A percentile compares a stretch with the other conserved stretches of the same genome.
phyloP scores from a whole-genome alignment of 768 basidiomycete species.

The Lepiota venenata region DNA sequence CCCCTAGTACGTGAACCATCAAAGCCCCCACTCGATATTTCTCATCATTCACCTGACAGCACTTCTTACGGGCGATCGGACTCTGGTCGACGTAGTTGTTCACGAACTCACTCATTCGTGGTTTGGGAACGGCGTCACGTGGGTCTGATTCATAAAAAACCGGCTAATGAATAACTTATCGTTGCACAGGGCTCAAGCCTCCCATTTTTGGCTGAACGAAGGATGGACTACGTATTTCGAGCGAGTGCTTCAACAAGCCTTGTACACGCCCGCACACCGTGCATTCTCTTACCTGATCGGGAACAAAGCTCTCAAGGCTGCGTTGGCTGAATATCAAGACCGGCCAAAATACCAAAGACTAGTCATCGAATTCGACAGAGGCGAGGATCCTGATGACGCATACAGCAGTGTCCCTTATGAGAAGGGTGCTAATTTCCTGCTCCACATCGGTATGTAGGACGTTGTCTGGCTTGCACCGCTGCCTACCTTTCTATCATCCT shows the following conservation, averaged over 20 bases:
- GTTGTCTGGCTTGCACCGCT: not conserved
- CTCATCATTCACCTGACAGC: slow-evolving; percentile 33
- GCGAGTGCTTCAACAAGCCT: slow-evolving; percentile 64
- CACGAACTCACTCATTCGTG: slow-evolving; percentile 87
- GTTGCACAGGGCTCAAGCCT: slow-evolving; percentile 52
- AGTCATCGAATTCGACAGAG: slow-evolving; percentile 67
- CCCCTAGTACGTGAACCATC: slow-evolving; percentile 59
- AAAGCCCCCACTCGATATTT: not conserved
- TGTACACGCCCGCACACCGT: slow-evolving; percentile 73
- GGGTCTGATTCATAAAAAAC: slow-evolving; percentile 12
- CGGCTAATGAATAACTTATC: not conserved
- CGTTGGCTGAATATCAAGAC: slow-evolving; percentile 56
- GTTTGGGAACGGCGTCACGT: slow-evolving; percentile 92
- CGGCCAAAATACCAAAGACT: slow-evolving; percentile 77
- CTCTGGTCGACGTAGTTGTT: slow-evolving; percentile 84
- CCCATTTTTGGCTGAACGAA: slow-evolving; percentile 89
- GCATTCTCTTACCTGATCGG: slow-evolving; percentile 83
- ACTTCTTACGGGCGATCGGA: slow-evolving; percentile 82
- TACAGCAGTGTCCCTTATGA: slow-evolving; percentile 79
- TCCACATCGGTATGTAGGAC: slow-evolving; percentile 63
- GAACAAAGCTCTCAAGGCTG: slow-evolving; percentile 65
- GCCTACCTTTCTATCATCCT: not conserved
- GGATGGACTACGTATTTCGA: slow-evolving; percentile 96
- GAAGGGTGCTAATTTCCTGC: slow-evolving; percentile 86
- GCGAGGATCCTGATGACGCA: slow-evolving; percentile 78